Evolutionary conservation across 768 basidiomycete genomes (phyloP), one percentile per base, ranked within the genome.

Genomic region (Lactifluus piperatus): DNA sequence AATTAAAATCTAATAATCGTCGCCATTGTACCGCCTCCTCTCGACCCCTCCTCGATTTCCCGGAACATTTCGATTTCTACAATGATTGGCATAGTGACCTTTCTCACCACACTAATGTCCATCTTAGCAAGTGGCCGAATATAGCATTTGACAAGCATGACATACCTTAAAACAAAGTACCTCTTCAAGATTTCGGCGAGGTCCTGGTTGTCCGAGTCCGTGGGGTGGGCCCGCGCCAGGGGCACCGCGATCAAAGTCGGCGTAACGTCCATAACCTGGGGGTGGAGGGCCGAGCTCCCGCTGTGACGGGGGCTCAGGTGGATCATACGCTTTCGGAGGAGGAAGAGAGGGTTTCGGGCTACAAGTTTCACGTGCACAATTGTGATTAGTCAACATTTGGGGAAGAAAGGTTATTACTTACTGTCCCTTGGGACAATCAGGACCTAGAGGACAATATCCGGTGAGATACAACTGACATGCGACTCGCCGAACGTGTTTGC

Each of bases 51-150:
- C 93, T 50, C 93, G 80, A 69, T 91, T 92, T 13, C 93, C 93
- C 27, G 93, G 93, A 24, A 92, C 86, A 69, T 93, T 94, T 56
- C 88, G 76, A 70, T 94, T 94, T 43, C 86, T 82, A 72, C 94
- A 97, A 66, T 90, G 85, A 69, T 97, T 95, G 20, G 94, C 94
- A 68, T 95, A 95, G 69, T 98, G 95, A 1, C 95, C 95, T 65
- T 88, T 86, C 71, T 91, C 85, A 37, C 91, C 91, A 67, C 94
- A 97, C 86, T 92, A 62, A 5, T 64, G 57, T 4, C 4, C 36
- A 57, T 43, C 50, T 53, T 53, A 56, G 29, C 56, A 32, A 37
- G 8, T 14, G 36, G 47, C 64, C 45, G 34, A 55, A 56, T 5
- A 5, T 52, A 54, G 9, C 53, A 54, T 45, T 7, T 6, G 51